Percentiles rank a stretch among this genome's conserved stretches.
phyloP scores from a whole-genome alignment of 2,329 filamentous ascomycete genomes.

The Claviceps sp. region DNA sequence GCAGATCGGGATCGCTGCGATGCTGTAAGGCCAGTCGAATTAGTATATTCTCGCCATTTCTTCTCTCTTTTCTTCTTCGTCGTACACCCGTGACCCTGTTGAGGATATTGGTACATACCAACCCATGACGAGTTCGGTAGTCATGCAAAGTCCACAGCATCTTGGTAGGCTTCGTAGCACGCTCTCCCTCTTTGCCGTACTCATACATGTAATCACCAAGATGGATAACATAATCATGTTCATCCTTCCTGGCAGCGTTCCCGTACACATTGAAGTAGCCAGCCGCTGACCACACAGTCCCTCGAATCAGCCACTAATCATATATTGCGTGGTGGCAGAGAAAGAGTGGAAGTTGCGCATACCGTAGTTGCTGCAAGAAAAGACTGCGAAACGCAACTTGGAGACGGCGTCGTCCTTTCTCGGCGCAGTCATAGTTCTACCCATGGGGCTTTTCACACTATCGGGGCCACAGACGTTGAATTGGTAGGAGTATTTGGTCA shows the following conservation, averaged over 20 bases:
- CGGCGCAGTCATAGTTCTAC: constrained; percentile 58
- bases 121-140: constrained; percentile 27
- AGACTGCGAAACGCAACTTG: constrained; percentile 50
- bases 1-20: constrained; percentile 27
- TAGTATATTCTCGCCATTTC: not conserved
- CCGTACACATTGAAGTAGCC: constrained; percentile 49
- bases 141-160: constrained; percentile 24
- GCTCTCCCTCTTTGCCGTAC: constrained; percentile 21
- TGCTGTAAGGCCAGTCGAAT: constrained; percentile 14
- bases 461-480: constrained; percentile 54
- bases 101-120: constrained; percentile 12
- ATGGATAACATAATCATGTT: constrained; percentile 46
- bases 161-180: constrained; percentile 15
- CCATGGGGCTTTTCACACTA: constrained; percentile 42
- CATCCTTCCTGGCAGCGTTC: constrained; percentile 44
- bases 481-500: constrained; percentile 55
- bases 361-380: constrained; percentile 58
- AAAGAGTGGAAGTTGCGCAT: constrained; percentile 11
- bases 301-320: not conserved
- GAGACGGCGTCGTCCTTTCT: constrained; percentile 39
- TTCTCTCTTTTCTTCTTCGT: not conserved
- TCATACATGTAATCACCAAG: constrained; percentile 55
- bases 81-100: not conserved
- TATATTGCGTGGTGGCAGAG: not conserved
- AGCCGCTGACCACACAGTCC: constrained; percentile 5